Evolutionary conservation across 176 grass and related monocot genomes (phyloP), one percentile per base, ranked within the genome.

Genomic region (Lolium rigidum): DNA sequence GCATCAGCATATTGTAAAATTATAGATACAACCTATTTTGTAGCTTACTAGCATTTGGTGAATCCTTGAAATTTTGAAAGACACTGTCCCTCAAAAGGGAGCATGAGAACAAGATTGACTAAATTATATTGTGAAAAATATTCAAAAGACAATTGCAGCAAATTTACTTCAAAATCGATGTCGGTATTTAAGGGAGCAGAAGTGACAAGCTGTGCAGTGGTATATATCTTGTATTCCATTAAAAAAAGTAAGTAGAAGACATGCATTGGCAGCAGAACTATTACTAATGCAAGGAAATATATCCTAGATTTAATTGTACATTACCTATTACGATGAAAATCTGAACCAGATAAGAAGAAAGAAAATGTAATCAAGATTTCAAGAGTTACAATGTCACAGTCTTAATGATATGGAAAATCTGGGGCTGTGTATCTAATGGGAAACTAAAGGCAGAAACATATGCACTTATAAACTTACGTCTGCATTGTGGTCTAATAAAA

Each of bases 391-490:
- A 28, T 28, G 26, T 28, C 26, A 28, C 26, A 28, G 26, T 28
- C n/a, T n/a, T 28, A 28, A 28, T 2, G 26, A 28, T 28, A 28
- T 2, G 26, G 26, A 28, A 28, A 28, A 35, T 35, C 31, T 35
- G 31, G 31, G 31, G 31, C 31, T 35, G 31, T 35, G 31, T 35
- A 35, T 35, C 31, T 35, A 35, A 35, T 35, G 31, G 31, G 31
- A 35, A 35, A 35, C 31, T 35, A 35, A 35, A 38, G 64, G 20
- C 7, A 49, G n/a, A 74, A 24, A 49, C 13, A 25, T 24, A 74
- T 74, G 44, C 14, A 13, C 44, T 49, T 49, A 73, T 11, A 78
- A 58, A 79, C 77, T 79, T 63, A 79, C 77, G 63, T 79, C 77
- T 46, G 77, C 77, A 24, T 47, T 79, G 13, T 79, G 77, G n/a